phyloP scores from a whole-genome alignment of 169 alveolate species.

The Ichthyophthirius multifiliis region DNA sequence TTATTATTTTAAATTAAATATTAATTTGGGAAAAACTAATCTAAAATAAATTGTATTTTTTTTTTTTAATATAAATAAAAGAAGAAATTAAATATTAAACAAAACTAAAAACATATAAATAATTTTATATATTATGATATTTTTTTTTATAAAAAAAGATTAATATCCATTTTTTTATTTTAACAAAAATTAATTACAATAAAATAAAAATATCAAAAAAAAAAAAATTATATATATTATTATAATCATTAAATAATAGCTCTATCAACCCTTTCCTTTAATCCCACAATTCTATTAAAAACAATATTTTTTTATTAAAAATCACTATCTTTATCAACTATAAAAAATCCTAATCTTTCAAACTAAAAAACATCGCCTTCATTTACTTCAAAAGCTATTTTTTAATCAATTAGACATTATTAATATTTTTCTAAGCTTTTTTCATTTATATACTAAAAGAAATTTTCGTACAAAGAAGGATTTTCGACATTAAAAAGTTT shows the following conservation, averaged over 20 bases:
- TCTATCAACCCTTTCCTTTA: neutral
- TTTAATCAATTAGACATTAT: slow-evolving; percentile 62
- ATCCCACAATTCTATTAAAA: neutral
- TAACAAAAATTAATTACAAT: too few species aligned
- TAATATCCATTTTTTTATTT: too few species aligned
- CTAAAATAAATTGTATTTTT: too few species aligned
- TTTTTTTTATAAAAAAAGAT: too few species aligned
- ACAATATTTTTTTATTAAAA: neutral
- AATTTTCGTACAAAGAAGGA: slow-evolving; percentile 62
- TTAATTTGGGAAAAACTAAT: too few species aligned
- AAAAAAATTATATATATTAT: neutral
- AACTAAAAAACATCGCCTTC: neutral
- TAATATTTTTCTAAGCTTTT: slow-evolving; percentile 10
- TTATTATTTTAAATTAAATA: too few species aligned
- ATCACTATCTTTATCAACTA: neutral
- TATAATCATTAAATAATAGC: neutral
- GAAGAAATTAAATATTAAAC: too few species aligned
- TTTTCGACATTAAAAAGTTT: slow-evolving; percentile 67
- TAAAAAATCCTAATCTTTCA: neutral
- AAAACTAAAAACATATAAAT: too few species aligned
- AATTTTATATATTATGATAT: too few species aligned
- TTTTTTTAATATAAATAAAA: too few species aligned
- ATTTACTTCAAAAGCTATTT: neutral
- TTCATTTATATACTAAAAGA: slow-evolving; percentile 47
- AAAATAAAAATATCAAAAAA: too few species aligned